Evolutionary conservation across 179 eudicot genomes (phyloP).

Genomic region (Camellia oleifera): DNA sequence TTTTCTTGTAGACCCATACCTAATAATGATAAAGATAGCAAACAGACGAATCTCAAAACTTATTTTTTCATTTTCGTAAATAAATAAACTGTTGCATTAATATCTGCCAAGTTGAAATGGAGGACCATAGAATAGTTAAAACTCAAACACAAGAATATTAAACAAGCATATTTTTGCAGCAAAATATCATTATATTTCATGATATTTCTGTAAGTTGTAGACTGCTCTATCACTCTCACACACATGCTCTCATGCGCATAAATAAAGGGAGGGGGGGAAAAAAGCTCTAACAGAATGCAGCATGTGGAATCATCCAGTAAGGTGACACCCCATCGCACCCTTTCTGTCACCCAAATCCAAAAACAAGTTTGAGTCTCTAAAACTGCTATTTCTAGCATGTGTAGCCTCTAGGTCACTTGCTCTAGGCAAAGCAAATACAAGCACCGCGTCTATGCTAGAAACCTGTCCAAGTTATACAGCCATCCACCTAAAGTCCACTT

Average conservation of each 20-base stretch:
- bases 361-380: neutral
- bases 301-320: slow-evolving; percentile 9
- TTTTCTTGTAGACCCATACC: slow-evolving; percentile 99
- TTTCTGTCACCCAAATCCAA: neutral
- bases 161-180: neutral
- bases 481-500: neutral
- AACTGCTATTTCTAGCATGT: neutral
- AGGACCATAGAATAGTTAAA: neutral
- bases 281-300: neutral
- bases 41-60: neutral
- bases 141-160: neutral
- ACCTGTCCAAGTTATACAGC: neutral
- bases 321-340: neutral
- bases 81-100: neutral
- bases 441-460: neutral
- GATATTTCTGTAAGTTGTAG: neutral
- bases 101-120: neutral
- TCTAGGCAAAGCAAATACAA: neutral
- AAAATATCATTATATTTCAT: neutral
- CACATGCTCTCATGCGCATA: neutral
- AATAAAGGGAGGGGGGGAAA: neutral
- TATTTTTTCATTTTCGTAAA: neutral
- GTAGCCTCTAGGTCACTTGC: neutral
- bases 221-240: neutral
- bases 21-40: slow-evolving; percentile 19